Evolutionary conservation across 139 green algal genomes (phyloP).

Genomic region (Micractinium sp.): DNA sequence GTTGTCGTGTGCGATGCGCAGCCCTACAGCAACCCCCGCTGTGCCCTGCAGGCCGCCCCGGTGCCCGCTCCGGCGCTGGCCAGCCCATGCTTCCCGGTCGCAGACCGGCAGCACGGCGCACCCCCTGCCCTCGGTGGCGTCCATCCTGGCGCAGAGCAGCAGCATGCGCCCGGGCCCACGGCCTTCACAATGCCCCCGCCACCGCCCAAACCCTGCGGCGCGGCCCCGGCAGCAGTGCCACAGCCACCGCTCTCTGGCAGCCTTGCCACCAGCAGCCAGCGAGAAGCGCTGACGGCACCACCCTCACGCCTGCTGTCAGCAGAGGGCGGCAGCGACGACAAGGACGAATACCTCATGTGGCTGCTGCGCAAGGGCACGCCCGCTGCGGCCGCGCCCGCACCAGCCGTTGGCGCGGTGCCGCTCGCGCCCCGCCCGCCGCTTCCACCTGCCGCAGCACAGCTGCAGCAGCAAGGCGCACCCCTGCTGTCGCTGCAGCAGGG

Average conservation of each 20-base stretch:
- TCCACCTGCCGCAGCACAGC: neutral
- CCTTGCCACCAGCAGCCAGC: conserved; percentile 30
- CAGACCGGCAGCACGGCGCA: neutral
- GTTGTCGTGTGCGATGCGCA: neutral
- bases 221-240: neutral
- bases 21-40: neutral
- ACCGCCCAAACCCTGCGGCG: neutral
- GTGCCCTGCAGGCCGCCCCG: neutral
- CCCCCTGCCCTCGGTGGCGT: neutral
- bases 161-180: neutral
- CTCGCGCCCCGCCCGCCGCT: neutral
- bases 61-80: neutral
- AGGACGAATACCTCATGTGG: conserved; percentile 33
- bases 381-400: neutral
- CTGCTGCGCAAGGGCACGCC: conserved; percentile 26
- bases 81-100: neutral
- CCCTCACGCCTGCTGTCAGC: neutral
- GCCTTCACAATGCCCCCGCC: conserved; percentile 8
- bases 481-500: neutral
- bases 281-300: conserved; percentile 12
- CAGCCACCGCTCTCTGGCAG: neutral
- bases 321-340: neutral
- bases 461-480: neutral
- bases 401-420: neutral
- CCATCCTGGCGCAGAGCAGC: neutral